Conservation (phyloP, 2,329 filamentous ascomycete species). For the Rugonectria rugulosa region DNA sequence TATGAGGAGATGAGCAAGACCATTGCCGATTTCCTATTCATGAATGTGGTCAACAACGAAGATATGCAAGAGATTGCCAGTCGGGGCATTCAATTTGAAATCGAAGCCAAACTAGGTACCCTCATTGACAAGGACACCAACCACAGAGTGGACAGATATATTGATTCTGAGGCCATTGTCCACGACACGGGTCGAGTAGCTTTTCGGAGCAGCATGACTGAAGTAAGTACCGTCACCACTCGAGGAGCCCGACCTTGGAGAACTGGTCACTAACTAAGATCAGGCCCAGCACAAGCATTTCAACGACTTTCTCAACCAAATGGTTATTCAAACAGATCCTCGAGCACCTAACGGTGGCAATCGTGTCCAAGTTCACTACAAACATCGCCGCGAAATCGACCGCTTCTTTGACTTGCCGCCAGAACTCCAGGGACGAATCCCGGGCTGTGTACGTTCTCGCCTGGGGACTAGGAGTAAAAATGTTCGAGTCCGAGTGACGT, state of each 20-base stretch:
- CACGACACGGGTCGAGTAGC: conserved; percentile 65
- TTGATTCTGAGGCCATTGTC: conserved; percentile 76
- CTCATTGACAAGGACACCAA: conserved; percentile 78
- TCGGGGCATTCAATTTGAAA: conserved; percentile 79
- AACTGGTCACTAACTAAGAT: conserved; percentile 26
- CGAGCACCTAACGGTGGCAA: conserved; percentile 54
- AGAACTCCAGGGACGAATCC: conserved; percentile 66
- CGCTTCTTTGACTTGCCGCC: conserved; percentile 80
- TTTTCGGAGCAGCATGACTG: conserved; percentile 91
- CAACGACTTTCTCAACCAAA: conserved; percentile 84
- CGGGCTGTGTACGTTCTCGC: conserved; percentile 68
- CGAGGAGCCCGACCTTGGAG: not conserved
- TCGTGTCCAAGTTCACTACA: conserved; percentile 76
- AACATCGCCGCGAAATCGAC: conserved; percentile 83
- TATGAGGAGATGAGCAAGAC: conserved; percentile 77
- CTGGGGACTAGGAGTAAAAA: conserved; percentile 57
- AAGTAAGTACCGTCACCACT: conserved; percentile 62
- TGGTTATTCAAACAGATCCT: conserved; percentile 66
- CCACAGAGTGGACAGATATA: conserved; percentile 70
- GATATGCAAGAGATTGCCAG: conserved; percentile 69
- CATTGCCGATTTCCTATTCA: conserved; percentile 83
- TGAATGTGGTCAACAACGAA: conserved; percentile 72
- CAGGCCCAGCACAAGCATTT: conserved; percentile 81
- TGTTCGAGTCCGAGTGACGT: conserved; percentile 68
- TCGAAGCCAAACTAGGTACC: conserved; percentile 91